Evolutionary conservation across 495 filamentous ascomycete genomes (phyloP).

Genomic region (Parmelia sp.): DNA sequence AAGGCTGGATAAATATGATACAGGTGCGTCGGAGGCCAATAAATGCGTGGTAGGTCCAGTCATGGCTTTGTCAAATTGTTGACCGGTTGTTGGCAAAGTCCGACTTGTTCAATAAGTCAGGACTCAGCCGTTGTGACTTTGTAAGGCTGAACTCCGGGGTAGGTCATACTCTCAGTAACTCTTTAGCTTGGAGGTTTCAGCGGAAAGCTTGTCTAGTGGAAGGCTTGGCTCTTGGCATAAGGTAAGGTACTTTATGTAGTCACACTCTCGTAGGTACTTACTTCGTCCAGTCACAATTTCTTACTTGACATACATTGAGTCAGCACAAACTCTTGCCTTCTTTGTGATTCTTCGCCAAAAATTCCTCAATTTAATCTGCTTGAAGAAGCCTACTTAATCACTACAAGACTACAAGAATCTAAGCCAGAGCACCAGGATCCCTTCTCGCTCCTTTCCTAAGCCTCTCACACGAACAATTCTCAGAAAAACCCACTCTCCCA

Average conservation of each 20-base stretch:
- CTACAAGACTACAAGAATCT: background rate
- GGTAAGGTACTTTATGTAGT: too few species aligned
- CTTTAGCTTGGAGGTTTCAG: too few species aligned
- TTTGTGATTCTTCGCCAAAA: background rate
- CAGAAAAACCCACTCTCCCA: background rate
- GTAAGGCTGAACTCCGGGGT: slow-evolving; percentile 10
- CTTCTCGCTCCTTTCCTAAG: background rate
- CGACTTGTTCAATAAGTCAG: too few species aligned
- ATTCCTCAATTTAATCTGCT: background rate
- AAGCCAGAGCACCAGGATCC: background rate
- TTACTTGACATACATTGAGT: background rate
- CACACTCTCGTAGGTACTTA: background rate
- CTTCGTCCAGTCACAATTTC: background rate
- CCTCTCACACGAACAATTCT: background rate
- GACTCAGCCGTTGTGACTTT: background rate
- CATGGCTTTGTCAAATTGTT: background rate
- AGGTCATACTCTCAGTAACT: too few species aligned
- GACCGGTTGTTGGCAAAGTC: too few species aligned
- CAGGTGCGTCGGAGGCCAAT: background rate
- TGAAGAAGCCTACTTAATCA: background rate
- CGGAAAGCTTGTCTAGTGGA: background rate
- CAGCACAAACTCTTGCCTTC: background rate
- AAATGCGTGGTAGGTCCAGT: background rate
- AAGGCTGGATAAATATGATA: background rate
- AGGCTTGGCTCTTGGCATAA: slow-evolving; percentile 9